A percentile compares a stretch with the other conserved stretches of the same genome.
Conservation (phyloP, 768 basidiomycete genomes). For the Leucocoprinus leucothites region DNA sequence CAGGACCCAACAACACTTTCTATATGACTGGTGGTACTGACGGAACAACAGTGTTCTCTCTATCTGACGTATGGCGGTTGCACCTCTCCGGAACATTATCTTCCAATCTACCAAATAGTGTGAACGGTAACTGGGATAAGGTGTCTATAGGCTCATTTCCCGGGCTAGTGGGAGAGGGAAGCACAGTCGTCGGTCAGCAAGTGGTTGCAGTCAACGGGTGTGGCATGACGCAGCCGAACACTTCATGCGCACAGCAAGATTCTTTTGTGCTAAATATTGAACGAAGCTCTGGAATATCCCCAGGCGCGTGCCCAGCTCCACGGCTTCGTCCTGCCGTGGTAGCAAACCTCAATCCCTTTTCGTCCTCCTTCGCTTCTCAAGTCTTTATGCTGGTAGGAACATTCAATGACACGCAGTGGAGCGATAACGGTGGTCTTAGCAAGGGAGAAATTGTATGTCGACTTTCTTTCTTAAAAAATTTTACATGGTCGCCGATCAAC, state of each 20-base stretch:
- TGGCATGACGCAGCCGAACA: slow-evolving; percentile 35
- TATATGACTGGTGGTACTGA: slow-evolving; percentile 73
- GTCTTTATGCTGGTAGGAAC: slow-evolving; percentile 69
- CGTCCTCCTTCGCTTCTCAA: slow-evolving; percentile 58
- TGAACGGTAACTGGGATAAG: slow-evolving; percentile 59
- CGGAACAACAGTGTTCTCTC: slow-evolving; percentile 36
- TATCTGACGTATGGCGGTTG: slow-evolving; percentile 73
- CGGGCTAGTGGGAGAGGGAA: slow-evolving; percentile 47
- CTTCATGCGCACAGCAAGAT: slow-evolving; percentile 56
- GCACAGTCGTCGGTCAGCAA: slow-evolving; percentile 51
- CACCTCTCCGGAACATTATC: slow-evolving; percentile 69
- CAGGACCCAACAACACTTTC: slow-evolving; percentile 68
- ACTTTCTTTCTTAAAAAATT: slow-evolving; percentile 1
- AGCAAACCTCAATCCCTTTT: slow-evolving; percentile 55
- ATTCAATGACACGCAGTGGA: slow-evolving; percentile 62
- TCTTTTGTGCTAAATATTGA: slow-evolving; percentile 55
- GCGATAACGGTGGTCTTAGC: slow-evolving; percentile 58
- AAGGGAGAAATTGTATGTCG: slow-evolving; percentile 74
- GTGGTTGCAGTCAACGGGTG: slow-evolving; percentile 66
- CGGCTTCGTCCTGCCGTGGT: slow-evolving; percentile 57
- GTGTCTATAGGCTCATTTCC: slow-evolving; percentile 38
- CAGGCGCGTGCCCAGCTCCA: slow-evolving; percentile 60
- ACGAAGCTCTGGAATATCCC: slow-evolving; percentile 31
- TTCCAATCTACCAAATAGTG: slow-evolving; percentile 54
- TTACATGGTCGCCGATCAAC: slow-evolving; percentile 4